phyloP scores from a whole-genome alignment of 768 basidiomycete genomes.

The Tricholoma sp. region DNA sequence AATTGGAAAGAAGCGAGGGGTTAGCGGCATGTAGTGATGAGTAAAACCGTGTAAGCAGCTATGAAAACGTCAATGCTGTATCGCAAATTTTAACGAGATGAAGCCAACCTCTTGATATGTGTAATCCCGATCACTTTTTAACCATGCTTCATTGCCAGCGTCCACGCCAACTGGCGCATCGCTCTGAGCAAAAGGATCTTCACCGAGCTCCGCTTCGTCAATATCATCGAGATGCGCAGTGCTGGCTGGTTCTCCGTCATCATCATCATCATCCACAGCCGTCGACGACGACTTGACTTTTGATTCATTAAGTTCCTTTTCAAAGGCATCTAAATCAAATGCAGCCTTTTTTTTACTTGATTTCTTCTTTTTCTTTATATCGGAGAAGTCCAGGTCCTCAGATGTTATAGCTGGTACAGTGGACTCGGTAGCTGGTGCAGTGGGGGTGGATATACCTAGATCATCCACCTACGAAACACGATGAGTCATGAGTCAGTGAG shows the following conservation, averaged over 20 bases:
- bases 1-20: constrained; percentile 77
- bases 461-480: constrained; percentile 47
- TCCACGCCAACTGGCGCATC: constrained; percentile 60
- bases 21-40: constrained; percentile 88
- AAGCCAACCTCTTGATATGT: constrained; percentile 84
- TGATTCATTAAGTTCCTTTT: constrained; percentile 80
- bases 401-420: constrained; percentile 45
- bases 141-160: constrained; percentile 82
- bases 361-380: constrained; percentile 97
- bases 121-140: constrained; percentile 91
- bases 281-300: constrained; percentile 54
- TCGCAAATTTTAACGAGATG: not conserved
- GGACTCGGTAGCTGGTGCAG: constrained; percentile 32
- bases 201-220: constrained; percentile 83
- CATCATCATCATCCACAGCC: constrained; percentile 51
- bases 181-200: constrained; percentile 74
- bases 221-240: constrained; percentile 62
- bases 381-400: constrained; percentile 90
- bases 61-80: constrained; percentile 4
- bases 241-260: constrained; percentile 50
- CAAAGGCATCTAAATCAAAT: constrained; percentile 89
- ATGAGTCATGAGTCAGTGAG: not conserved
- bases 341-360: constrained; percentile 81
- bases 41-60: constrained; percentile 95
- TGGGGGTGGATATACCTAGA: constrained; percentile 63